These are phyloP conservation scores for Antrodiella citrinella DNA, from an alignment of 768 basidiomycete genomes.

Conservation along the genomic window DNA sequence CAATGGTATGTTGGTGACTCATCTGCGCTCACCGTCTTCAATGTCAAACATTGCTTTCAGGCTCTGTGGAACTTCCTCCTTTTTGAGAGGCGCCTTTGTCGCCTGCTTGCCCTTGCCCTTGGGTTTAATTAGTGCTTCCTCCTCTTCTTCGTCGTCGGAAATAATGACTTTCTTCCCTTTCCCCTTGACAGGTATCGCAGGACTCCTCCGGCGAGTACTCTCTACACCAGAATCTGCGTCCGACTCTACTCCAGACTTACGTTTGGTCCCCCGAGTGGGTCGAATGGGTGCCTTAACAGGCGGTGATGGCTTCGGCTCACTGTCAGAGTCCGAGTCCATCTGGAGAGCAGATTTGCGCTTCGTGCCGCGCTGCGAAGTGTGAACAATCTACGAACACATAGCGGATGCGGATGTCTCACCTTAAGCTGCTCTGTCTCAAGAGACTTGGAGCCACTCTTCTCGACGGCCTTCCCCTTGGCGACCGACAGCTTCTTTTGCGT, in stretches of 20 bases:
- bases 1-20: background rate
- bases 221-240: background rate
- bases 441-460: conserved; percentile 2
- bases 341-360: conserved; percentile 24
- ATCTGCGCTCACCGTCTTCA: conserved; percentile 39
- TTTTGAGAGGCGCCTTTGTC: conserved; percentile 24
- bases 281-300: background rate
- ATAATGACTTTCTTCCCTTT: conserved; percentile 35
- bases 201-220: conserved; percentile 2
- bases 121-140: conserved; percentile 25
- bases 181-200: conserved; percentile 9
- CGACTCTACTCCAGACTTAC: background rate
- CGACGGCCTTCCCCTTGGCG: conserved; percentile 4
- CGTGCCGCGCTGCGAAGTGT: conserved; percentile 18
- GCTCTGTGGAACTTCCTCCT: conserved; percentile 34
- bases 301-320: conserved; percentile 5
- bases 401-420: background rate
- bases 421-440: background rate
- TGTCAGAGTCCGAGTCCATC: conserved; percentile 16
- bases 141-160: conserved; percentile 59
- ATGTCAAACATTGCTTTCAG: conserved; percentile 69
- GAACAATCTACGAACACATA: background rate
- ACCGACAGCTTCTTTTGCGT: conserved; percentile 11
- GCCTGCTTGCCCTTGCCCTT: conserved; percentile 28
- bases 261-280: background rate